Percentiles rank a stretch among this genome's conserved stretches.
Conservation (phyloP, 2,329 filamentous ascomycete genomes). For the Capronia americana region DNA sequence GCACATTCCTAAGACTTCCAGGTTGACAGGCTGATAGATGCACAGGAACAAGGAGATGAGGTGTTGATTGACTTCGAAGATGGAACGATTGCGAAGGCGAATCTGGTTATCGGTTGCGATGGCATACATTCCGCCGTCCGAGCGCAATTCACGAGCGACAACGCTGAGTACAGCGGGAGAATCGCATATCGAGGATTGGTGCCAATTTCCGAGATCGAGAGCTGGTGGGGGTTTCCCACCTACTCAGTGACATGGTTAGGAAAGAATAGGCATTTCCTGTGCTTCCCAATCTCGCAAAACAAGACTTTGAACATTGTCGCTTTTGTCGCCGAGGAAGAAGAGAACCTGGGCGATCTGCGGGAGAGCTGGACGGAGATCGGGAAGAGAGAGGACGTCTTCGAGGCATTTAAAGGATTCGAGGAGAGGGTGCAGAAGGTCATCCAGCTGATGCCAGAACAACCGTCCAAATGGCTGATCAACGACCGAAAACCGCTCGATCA, state of each 20-base stretch:
- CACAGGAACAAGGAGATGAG: slow-evolving; percentile 24
- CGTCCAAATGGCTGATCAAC: slow-evolving; percentile 34
- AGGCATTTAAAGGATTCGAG: slow-evolving; percentile 30
- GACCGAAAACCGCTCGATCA: slow-evolving; percentile 33
- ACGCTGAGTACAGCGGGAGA: slow-evolving; percentile 28
- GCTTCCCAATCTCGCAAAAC: slow-evolving; percentile 47
- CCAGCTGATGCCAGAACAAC: slow-evolving; percentile 25
- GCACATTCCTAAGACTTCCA: neutral
- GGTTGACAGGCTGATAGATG: slow-evolving; percentile 8
- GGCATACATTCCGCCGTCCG: slow-evolving; percentile 38
- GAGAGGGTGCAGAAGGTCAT: slow-evolving; percentile 33
- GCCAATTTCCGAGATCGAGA: slow-evolving; percentile 26
- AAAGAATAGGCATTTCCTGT: slow-evolving; percentile 47
- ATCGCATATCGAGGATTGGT: slow-evolving; percentile 30
- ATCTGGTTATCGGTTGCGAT: slow-evolving; percentile 39
- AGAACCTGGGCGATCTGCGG: slow-evolving; percentile 44
- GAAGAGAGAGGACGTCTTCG: slow-evolving; percentile 39
- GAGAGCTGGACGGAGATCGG: slow-evolving; percentile 48
- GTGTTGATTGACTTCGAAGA: slow-evolving; percentile 41
- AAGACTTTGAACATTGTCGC: slow-evolving; percentile 48
- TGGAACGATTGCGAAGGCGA: slow-evolving; percentile 34
- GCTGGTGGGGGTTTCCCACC: slow-evolving; percentile 40
- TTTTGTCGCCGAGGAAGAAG: slow-evolving; percentile 44
- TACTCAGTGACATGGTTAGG: slow-evolving; percentile 45
- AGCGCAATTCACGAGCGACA: slow-evolving; percentile 26